Conservation (phyloP, 2,329 filamentous ascomycete species). For the Talaromyces sp. region DNA sequence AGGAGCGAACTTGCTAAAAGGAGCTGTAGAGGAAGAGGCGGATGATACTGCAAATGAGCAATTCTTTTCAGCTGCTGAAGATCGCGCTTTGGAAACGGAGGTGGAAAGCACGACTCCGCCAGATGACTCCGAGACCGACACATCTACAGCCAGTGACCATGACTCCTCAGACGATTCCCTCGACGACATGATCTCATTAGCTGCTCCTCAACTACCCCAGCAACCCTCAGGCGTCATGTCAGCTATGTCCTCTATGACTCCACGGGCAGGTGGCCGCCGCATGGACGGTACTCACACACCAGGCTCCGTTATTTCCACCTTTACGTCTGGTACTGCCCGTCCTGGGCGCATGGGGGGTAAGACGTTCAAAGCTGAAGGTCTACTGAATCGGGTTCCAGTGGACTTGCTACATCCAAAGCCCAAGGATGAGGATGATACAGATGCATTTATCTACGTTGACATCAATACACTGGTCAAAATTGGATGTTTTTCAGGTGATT, state of each 20-base stretch:
- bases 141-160: slow-evolving; percentile 53
- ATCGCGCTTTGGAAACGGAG: slow-evolving; percentile 53
- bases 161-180: slow-evolving; percentile 86
- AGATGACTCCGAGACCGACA: slow-evolving; percentile 61
- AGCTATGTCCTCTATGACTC: slow-evolving; percentile 75
- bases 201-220: slow-evolving; percentile 73
- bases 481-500: slow-evolving; percentile 95
- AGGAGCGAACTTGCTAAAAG: slow-evolving; percentile 41
- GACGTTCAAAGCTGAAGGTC: slow-evolving; percentile 77
- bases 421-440: slow-evolving; percentile 77
- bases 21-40: slow-evolving; percentile 58
- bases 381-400: slow-evolving; percentile 68
- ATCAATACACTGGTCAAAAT: slow-evolving; percentile 80
- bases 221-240: slow-evolving; percentile 75
- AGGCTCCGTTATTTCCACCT: slow-evolving; percentile 83
- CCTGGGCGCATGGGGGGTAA: slow-evolving; percentile 70
- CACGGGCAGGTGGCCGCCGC: slow-evolving; percentile 67
- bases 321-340: slow-evolving; percentile 77
- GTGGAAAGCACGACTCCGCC: slow-evolving; percentile 55
- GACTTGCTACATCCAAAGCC: slow-evolving; percentile 85
- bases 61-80: slow-evolving; percentile 89
- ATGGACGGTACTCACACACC: slow-evolving; percentile 76
- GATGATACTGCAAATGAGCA: slow-evolving; percentile 86
- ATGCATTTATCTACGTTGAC: slow-evolving; percentile 84
- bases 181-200: slow-evolving; percentile 90